phyloP scores from a whole-genome alignment of 441 rosid species.

The Raphanus hybrid region DNA sequence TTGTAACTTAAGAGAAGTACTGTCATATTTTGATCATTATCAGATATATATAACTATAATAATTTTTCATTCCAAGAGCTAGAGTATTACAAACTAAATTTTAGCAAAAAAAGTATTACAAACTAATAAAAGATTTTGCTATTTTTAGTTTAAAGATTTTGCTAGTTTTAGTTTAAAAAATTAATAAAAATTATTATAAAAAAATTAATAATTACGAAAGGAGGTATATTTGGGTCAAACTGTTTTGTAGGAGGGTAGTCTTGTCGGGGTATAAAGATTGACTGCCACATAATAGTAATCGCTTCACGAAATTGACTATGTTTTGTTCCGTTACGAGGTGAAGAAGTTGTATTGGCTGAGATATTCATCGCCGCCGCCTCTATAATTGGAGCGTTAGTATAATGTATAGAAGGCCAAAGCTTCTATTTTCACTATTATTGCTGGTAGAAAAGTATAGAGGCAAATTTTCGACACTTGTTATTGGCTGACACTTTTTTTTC shows the following conservation, averaged over 20 bases:
- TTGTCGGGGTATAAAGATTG: constrained; percentile 18
- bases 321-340: background rate
- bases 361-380: constrained; percentile 25
- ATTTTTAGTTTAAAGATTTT: no score
- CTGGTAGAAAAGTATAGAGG: constrained; percentile 23
- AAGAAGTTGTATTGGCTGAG: constrained; percentile 20
- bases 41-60: background rate
- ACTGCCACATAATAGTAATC: constrained; percentile 23
- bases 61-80: background rate
- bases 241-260: no score
- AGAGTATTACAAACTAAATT: background rate
- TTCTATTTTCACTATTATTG: constrained; percentile 18
- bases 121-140: no score
- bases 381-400: constrained; percentile 15
- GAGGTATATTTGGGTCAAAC: no score
- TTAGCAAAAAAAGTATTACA: background rate
- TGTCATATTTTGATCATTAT: no score
- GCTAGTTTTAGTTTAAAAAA: no score
- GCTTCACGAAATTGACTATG: constrained; percentile 29
- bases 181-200: no score
- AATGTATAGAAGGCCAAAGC: background rate
- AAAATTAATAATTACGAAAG: no score
- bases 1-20: no score
- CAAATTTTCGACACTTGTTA: no score
- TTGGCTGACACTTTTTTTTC: background rate